Evolutionary conservation across 495 filamentous ascomycete species (phyloP), one percentile per base, ranked within the genome.

Genomic region (Pseudevernia furfuracea): DNA sequence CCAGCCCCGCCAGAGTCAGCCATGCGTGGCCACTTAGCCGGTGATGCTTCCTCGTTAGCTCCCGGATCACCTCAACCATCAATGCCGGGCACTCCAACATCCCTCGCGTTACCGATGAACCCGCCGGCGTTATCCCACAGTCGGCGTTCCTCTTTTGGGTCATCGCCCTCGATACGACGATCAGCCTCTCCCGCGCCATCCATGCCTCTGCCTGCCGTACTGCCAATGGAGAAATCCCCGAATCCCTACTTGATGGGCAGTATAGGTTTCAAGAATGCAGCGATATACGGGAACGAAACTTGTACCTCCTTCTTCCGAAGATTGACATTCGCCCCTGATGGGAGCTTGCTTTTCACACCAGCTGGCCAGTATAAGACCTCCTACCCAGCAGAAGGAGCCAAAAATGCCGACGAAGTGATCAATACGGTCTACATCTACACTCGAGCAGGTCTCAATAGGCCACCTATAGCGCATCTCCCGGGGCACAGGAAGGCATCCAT

Each of bases 341-440:
- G 95, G 21, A 96, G 93, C 73, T 78, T 99, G 55, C 82, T 99
- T 12, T 89, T 99, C 63, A 99, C 95, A 0, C 95, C 95, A 21
- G 93, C 95, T 46, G 95, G 95, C 5, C 95, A 99, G 74, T 97
- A 91, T 73, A 92, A 95, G 72, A 89, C 86, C 2, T 85, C 91
- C 53, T 85, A 90, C 68, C 81, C 87, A 48, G 80, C 82, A n/a
- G 92, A 96, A 56, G 80, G 85, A 37, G 74, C 79, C 3, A 96
- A 92, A 74, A 81, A 84, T 3, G 80, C 82, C 0, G 92, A 91
- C 65, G 93, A 99, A 48, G 81, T 96, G 44, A 90, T 88, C 75
- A 99, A 99, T 71, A 99, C 95, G 0, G 95, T 97, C 36, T 99
- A 97, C 75, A 91, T 99, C 56, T 99, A 99, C 72, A 97, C 93